Evolutionary conservation across 2,329 filamentous ascomycete genomes (phyloP).

Genomic region (Nectriaceae sp.): DNA sequence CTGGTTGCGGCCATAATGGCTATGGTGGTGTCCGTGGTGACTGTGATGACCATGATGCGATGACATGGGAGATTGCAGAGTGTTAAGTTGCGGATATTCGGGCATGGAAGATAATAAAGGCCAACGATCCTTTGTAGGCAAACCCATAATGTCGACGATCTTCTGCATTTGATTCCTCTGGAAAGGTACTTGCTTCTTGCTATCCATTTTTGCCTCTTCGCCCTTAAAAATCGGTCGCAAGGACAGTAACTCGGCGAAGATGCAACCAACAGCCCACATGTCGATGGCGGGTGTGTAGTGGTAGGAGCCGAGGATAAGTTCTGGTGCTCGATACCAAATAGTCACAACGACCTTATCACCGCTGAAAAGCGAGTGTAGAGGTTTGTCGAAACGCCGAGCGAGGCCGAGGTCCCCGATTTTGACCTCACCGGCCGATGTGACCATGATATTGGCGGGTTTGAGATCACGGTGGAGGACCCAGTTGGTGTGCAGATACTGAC

Average conservation of each 20-base stretch:
- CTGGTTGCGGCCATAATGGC: slow-evolving; percentile 42
- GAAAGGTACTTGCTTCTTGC: slow-evolving; percentile 95
- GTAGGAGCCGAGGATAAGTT: slow-evolving; percentile 86
- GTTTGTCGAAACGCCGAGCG: slow-evolving; percentile 91
- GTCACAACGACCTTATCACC: slow-evolving; percentile 99
- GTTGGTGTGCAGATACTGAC: slow-evolving; percentile 92
- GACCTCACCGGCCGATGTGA: slow-evolving; percentile 85
- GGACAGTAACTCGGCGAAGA: slow-evolving; percentile 91
- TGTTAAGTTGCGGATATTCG: slow-evolving; percentile 73
- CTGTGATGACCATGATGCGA: slow-evolving; percentile 44
- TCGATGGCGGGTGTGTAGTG: slow-evolving; percentile 98
- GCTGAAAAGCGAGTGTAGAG: slow-evolving; percentile 84
- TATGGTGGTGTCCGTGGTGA: slow-evolving; percentile 49
- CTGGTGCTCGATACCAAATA: slow-evolving; percentile 97
- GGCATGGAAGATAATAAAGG: slow-evolving; percentile 82
- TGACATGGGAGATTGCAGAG: slow-evolving; percentile 53
- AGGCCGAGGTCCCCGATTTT: slow-evolving; percentile 95
- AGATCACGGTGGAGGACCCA: slow-evolving; percentile 97
- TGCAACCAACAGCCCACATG: slow-evolving; percentile 96
- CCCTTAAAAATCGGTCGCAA: slow-evolving; percentile 96
- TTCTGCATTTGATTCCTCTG: slow-evolving; percentile 99
- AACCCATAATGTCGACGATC: slow-evolving; percentile 93
- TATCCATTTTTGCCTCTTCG: slow-evolving; percentile 98
- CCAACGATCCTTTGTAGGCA: slow-evolving; percentile 89
- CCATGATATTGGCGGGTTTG: slow-evolving; percentile 98